Evolutionary conservation across 202 grass and related monocot species (phyloP).

Genomic region (Carex arenaria): DNA sequence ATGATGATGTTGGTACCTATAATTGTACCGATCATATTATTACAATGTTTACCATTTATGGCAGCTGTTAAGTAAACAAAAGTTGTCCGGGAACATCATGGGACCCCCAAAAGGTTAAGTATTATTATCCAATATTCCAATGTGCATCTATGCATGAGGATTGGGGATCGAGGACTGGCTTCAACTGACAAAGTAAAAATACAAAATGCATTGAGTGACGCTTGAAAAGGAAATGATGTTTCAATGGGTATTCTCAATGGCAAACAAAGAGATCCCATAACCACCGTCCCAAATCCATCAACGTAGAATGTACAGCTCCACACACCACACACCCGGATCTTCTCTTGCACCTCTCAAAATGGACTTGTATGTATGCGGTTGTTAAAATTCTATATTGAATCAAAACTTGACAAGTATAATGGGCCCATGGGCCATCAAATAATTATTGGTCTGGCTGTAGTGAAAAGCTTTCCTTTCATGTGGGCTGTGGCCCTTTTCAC

Average conservation of each 20-base stretch:
- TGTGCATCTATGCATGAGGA: conserved; percentile 13
- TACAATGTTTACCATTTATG: background rate
- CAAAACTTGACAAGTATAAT: background rate
- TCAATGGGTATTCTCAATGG: background rate
- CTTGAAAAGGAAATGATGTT: conserved; percentile 12
- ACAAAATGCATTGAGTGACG: background rate
- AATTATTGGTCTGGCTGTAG: background rate
- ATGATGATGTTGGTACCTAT: background rate
- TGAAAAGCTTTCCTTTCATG: background rate
- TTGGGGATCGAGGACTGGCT: background rate
- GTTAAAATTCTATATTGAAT: background rate
- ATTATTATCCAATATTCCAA: conserved; percentile 3
- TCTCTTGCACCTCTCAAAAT: background rate
- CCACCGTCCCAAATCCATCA: conserved; percentile 9
- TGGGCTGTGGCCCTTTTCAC: background rate
- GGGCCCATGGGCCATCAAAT: background rate
- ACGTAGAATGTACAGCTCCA: conserved; percentile 10
- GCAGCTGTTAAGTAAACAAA: background rate
- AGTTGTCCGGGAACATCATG: background rate
- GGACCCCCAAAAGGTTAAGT: conserved; percentile 1
- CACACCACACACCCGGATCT: background rate
- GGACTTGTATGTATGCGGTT: background rate
- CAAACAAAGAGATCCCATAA: conserved; percentile 16
- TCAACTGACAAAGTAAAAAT: conserved; percentile 4
- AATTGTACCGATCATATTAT: too few species aligned